phyloP scores from a whole-genome alignment of 208 protist species.

The Plasmodiophora brassicae region DNA sequence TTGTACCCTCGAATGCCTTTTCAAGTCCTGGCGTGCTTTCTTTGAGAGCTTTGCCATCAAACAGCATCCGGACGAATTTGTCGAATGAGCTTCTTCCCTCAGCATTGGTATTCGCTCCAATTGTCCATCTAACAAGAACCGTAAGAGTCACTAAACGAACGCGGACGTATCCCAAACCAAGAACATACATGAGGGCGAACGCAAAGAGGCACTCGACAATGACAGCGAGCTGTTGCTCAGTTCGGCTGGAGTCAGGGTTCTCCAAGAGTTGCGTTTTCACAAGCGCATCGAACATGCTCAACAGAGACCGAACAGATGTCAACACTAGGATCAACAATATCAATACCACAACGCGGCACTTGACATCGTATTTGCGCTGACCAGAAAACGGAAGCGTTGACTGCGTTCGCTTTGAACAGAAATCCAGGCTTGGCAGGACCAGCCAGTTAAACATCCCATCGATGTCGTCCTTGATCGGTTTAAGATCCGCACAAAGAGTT shows the following conservation, averaged over 20 bases:
- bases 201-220: neutral
- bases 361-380: no score
- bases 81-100: conserved; percentile 81
- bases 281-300: neutral
- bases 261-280: neutral
- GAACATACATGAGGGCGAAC: neutral
- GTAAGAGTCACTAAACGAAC: no score
- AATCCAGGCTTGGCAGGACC: neutral
- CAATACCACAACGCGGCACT: neutral
- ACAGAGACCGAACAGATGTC: neutral
- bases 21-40: neutral
- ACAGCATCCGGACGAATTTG: conserved; percentile 72
- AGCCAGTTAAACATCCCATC: conserved; percentile 27
- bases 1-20: conserved; percentile 1
- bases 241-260: neutral
- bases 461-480: neutral
- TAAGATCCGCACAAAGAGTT: neutral
- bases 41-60: neutral
- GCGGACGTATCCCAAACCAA: neutral
- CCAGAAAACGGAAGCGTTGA: neutral
- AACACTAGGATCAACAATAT: neutral
- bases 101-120: conserved; percentile 84
- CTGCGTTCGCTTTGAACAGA: neutral
- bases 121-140: conserved; percentile 73
- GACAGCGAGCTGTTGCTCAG: neutral